Evolutionary conservation across 805 yeast genomes (phyloP), one percentile per base, ranked within the genome.

Genomic region (Komagataella ulmi): DNA sequence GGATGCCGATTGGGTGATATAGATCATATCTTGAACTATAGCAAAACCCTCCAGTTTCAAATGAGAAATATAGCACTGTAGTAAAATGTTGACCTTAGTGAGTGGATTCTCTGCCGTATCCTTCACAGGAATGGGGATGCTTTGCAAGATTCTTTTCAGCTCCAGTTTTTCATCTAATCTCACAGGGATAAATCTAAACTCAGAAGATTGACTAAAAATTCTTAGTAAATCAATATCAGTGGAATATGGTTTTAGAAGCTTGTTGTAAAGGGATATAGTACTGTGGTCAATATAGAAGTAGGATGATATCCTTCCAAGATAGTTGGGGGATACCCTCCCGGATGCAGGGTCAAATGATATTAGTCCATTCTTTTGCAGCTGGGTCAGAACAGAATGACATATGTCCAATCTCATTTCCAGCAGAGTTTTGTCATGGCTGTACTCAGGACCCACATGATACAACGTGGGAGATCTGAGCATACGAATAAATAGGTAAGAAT

Each of bases 1-100:
- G 3, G 95, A 91, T 1, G 97, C 97, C 45, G 95, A 88, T 65
- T 93, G 98, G 0, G 93, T 85, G 45, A 93, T 80, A 62, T 87
- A 93, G 3, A 88, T 74, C 96, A 90, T 88, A 69, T 93, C 99
- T 0, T 96, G 81, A 75, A 85, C 80, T 54, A 95, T 67, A 0
- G 97, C 97, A 68, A 88, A 87, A 0, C 98, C 98, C 0, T 85
- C 93, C 17, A 93, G 69, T 7, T 72, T 69, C 21, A 90, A 68
- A 44, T 82, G 67, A 1, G 97, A 85, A n/a, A 93, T 86, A 59
- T 86, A 88, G 0, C 96, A 78, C 61, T 93, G 99, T 10, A 93
- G 67, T 44, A 93, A 65, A 6, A 88, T 79, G 57, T 83, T 88
- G 18, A 87, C 77, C 63, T 93, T 93, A 0, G 95, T 85, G 17